Evolutionary conservation across 495 filamentous ascomycete genomes (phyloP), one percentile per base, ranked within the genome.

Genomic region (Talaromyces ruber): DNA sequence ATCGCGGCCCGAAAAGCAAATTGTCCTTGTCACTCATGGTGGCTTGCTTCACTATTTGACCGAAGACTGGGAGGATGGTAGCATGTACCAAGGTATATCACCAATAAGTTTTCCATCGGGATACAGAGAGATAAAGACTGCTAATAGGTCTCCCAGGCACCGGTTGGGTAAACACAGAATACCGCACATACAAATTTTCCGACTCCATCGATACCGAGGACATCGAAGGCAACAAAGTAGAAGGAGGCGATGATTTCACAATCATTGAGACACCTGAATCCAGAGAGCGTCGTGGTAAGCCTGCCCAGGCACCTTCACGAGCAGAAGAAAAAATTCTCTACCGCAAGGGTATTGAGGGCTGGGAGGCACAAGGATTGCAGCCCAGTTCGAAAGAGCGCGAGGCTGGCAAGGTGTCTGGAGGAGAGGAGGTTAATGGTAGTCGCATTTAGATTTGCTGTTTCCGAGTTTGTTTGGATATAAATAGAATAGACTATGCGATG

Each of bases 91-190:
- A 60, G 87, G 85, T 82, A 74, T 52, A 77, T 74, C 6, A 3
- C 9, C 52, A 11, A 11, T 4, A 53, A 12, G 12, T 14, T 55
- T 30, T 26, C 22, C 7, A 4, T 52, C 50, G 2, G n/a, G 47
- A 51, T n/a, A n/a, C 8, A 22, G 22, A 50, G 43, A 25, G 5
- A 26, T 9, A 9, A 7, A 52, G 5, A 22, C 12, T 14, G 12
- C 21, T 52, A 25, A 52, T 12, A 24, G 5, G 24, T 52, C 21
- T 52, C 7, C 9, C 18, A 79, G 88, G 90, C 29, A 95, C 92
- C 0, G 90, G 90, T 18, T 97, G 93, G 93, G 65, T 65, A 9
- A 97, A 97, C 72, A 88, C 87, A 11, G 92, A 97, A 73, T 89
- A 81, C 68, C 85, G 93, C 56, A 85, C 83, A 7, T 97, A 88